Evolutionary conservation across 768 basidiomycete species (phyloP), one percentile per base, ranked within the genome.

Genomic region (Russula sp.): DNA sequence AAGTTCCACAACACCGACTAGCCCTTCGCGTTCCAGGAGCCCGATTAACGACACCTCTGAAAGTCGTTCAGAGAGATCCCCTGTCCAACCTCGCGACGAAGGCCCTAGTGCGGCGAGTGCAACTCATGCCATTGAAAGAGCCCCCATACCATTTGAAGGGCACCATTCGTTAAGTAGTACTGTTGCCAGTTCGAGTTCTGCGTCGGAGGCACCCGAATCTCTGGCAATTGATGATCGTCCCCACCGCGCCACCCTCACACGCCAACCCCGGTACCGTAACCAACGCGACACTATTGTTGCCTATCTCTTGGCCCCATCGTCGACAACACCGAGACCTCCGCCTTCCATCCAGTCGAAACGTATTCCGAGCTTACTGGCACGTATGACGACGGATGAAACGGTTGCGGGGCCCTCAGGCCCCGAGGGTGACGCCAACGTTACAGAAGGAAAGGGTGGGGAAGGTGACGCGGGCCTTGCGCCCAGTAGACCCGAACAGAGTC

Each of bases 221-320:
- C 37, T n/a, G 32, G 5, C 51, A 44, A 53, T 51, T 50, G 54
- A 64, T 42, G 27, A 31, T 16, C 16, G 57, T 35, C 56, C n/a
- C 40, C 18, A 14, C 51, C 51, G 48, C 22, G 9, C 63, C 44
- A 62, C 42, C 35, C 59, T 54, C 34, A 20, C 22, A 2, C 68
- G 72, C 45, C 66, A 66, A 53, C 72, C 73, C 47, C 78, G 78
- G 61, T 73, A 76, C 63, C 77, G 75, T 65, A 79, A 73, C 65
- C 74, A 84, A 39, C 72, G 75, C 48, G 77, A 81, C 58, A 78
- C 81, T 14, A 76, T 84, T 4, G 79, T 78, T 45, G 78, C 79
- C 1, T 76, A 84, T 69, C 77, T 84, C 54, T 65, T 67, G 11
- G 60, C 55, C 6, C 61, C 69, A 7, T 45, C 55, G 6, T 37